Evolutionary conservation across 495 filamentous ascomycete genomes (phyloP), one percentile per base, ranked within the genome.

Genomic region (Durotheca rogersii): DNA sequence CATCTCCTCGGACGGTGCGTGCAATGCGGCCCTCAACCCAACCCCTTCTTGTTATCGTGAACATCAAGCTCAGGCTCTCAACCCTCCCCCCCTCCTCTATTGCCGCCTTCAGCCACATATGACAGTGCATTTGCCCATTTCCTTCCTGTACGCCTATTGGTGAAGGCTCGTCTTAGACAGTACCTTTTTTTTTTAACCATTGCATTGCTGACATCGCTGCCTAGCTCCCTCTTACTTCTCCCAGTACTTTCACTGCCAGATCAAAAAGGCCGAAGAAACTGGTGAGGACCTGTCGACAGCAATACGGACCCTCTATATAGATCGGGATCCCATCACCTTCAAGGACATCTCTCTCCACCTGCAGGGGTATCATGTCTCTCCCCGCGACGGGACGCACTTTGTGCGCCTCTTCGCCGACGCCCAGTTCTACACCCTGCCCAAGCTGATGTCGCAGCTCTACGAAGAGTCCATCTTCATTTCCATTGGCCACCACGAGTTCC

Each of bases 141-240:
- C n/a, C n/a, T n/a, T n/a, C n/a, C n/a, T n/a, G n/a, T n/a, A n/a
- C n/a, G n/a, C n/a, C n/a, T n/a, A n/a, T n/a, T n/a, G n/a, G n/a
- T n/a, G n/a, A n/a, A n/a, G n/a, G n/a, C n/a, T n/a, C n/a, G n/a
- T n/a, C n/a, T n/a, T n/a, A n/a, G n/a, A n/a, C n/a, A n/a, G n/a
- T n/a, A n/a, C n/a, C n/a, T n/a, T n/a, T n/a, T n/a, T n/a, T n/a
- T n/a, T n/a, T n/a, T n/a, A n/a, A n/a, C n/a, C n/a, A n/a, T n/a
- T n/a, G n/a, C n/a, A n/a, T n/a, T n/a, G 0, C 66, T 65, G 38
- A 61, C 56, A 7, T 10, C 18, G 20, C 17, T 7, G 7, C 21
- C 78, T 74, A 97, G 92, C 91, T 70, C 92, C 92, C 60, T 96
- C 93, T 51, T 98, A 96, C 68, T 96, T 98, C 68, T 95, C 93